Evolutionary conservation across 1,139 yeast genomes (phyloP), one percentile per base, ranked within the genome.

Genomic region (Debaryomyces udenii): DNA sequence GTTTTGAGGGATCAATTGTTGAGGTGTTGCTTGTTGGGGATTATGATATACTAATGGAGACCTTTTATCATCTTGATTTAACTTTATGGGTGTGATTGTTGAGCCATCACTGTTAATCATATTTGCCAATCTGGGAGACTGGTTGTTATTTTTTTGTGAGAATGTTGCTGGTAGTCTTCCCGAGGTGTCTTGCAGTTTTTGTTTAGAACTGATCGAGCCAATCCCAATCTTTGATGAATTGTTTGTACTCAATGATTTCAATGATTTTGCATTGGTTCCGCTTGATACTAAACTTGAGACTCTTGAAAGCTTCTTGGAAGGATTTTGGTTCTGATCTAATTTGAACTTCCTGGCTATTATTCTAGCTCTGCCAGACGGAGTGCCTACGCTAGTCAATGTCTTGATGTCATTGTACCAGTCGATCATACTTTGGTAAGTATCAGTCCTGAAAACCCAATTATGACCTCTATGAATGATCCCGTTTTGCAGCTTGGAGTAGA

Each of bases 361-460:
- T 38, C 64, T 51, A 16, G 66, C 60, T 49, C 89, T 68, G 9
- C 81, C 69, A 6, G 76, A 61, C 3, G 88, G 83, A 4, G 77
- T 74, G 13, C 81, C 70, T 51, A 84, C 68, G 27, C 70, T 64
- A 6, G 89, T 86, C 54, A 89, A 70, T 32, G 72, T 71, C 55
- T 81, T 81, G 49, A 91, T 73, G 57, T 87, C 95, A 48, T 78
- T 78, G 61, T 79, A 88, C 99, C 99, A 93, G 20, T 75, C 78
- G 56, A 85, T 80, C 91, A 90, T 86, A 37, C 77, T 69, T 35
- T 81, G 84, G 55, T 86, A 86, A 35, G 85, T 78, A 56, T 86
- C 91, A 17, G 95, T 84, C 53, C 96, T 76, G 68, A 93, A 91
- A 9, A 90, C 96, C 89, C 94, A 90, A 56, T 89, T 90, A 65